Conservation (phyloP, 768 basidiomycete species). For the Trametes elegans region DNA sequence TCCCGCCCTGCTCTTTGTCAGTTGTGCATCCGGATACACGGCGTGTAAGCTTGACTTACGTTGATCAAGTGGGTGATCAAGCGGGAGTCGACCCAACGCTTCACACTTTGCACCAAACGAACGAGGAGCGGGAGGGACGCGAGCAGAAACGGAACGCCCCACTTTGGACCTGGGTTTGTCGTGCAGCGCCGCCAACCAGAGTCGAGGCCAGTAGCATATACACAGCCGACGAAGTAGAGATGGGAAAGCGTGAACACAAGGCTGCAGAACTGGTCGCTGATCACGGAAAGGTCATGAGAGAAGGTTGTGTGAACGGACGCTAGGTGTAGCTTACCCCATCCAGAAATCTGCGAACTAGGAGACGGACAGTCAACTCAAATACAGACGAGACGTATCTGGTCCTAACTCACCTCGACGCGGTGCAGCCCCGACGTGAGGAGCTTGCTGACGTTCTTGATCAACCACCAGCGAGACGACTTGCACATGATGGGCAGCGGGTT, state of each 20-base stretch:
- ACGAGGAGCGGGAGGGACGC: conserved; percentile 65
- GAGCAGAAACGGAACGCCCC: conserved; percentile 62
- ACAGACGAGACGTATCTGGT: no score
- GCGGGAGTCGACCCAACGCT: conserved; percentile 81
- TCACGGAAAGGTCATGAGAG: background rate
- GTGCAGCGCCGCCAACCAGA: conserved; percentile 49
- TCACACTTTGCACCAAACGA: conserved; percentile 83
- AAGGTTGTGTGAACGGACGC: background rate
- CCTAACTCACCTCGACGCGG: conserved; percentile 71
- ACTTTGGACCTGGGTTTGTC: conserved; percentile 39
- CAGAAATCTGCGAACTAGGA: conserved; percentile 82
- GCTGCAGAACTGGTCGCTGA: conserved; percentile 81
- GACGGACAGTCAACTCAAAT: background rate
- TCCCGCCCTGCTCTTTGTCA: conserved; percentile 62
- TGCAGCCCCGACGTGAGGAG: conserved; percentile 68
- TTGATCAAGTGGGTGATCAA: conserved; percentile 83
- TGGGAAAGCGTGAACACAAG: conserved; percentile 73
- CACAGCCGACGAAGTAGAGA: conserved; percentile 71
- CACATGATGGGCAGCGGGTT: conserved; percentile 74
- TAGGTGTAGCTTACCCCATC: conserved; percentile 81
- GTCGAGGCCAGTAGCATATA: conserved; percentile 49
- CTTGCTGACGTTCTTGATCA: conserved; percentile 59
- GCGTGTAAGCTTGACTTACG: conserved; percentile 40
- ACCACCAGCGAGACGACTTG: conserved; percentile 76
- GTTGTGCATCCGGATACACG: background rate